These are phyloP conservation scores for Cercis canadensis DNA, from an alignment of 306 rosid genomes.

Conservation along the genomic window DNA sequence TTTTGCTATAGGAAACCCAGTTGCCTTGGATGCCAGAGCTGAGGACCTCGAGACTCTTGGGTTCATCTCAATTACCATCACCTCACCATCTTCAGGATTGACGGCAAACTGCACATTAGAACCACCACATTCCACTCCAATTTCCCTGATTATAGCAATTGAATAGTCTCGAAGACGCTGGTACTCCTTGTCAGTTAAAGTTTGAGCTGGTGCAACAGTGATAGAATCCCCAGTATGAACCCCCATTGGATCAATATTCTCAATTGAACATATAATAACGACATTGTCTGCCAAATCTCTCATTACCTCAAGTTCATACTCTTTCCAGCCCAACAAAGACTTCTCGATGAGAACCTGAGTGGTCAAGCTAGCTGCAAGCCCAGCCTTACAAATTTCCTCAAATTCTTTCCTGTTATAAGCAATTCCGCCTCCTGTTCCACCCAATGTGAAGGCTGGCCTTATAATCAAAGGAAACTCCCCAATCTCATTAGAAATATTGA, in stretches of 20 bases:
- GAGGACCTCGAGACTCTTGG: slow-evolving; percentile 97
- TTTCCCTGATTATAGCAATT: slow-evolving; percentile 71
- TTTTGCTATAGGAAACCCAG: slow-evolving; percentile 95
- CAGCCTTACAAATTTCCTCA: slow-evolving; percentile 83
- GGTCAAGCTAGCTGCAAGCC: slow-evolving; percentile 84
- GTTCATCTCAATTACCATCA: slow-evolving; percentile 98
- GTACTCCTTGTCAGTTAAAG: slow-evolving; percentile 93
- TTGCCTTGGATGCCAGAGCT: slow-evolving; percentile 90
- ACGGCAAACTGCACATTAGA: slow-evolving; percentile 97
- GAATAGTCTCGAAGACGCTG: slow-evolving; percentile 88
- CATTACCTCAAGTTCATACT: slow-evolving; percentile 99
- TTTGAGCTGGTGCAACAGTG: slow-evolving; percentile 95
- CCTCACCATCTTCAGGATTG: slow-evolving; percentile 80
- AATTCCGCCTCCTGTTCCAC: slow-evolving; percentile 97
- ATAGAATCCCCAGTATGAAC: slow-evolving; percentile 98
- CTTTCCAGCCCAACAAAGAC: slow-evolving; percentile 96
- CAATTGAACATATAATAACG: slow-evolving; percentile 93
- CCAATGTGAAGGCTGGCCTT: slow-evolving; percentile 84
- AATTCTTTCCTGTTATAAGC: slow-evolving; percentile 88
- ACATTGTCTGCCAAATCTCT: slow-evolving; percentile 96
- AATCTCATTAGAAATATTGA: slow-evolving; percentile 57
- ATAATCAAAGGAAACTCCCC: slow-evolving; percentile 86
- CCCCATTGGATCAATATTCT: slow-evolving; percentile 98
- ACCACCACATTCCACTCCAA: slow-evolving; percentile 86
- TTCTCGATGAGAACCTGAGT: slow-evolving; percentile 89